Evolutionary conservation across 192 early-diverging fungal species (phyloP).

Genomic region (Obelidium mucronatum): DNA sequence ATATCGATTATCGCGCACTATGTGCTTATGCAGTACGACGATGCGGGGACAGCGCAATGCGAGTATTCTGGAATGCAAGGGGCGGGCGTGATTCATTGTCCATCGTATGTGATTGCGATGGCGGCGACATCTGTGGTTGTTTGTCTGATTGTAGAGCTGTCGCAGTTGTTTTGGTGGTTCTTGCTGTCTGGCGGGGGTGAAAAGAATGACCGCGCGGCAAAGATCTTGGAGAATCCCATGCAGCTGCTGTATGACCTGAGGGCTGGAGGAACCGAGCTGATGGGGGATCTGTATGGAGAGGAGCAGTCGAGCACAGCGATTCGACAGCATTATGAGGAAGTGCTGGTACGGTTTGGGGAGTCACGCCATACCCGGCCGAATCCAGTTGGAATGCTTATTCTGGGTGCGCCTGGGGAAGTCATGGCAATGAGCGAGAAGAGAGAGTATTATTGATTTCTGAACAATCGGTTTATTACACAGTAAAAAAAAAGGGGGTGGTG

Average conservation of each 20-base stretch:
- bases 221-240: slow-evolving; percentile 23
- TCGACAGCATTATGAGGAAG: slow-evolving; percentile 4
- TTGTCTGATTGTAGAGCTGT: slow-evolving; percentile 21
- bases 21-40: slow-evolving; percentile 26
- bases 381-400: slow-evolving; percentile 28
- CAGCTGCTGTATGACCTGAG: slow-evolving; percentile 32
- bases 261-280: slow-evolving; percentile 13
- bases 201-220: slow-evolving; percentile 28
- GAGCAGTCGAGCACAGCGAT: slow-evolving; percentile 10
- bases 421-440: slow-evolving; percentile 34
- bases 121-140: slow-evolving; percentile 3
- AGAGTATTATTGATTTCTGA: slow-evolving; percentile 26
- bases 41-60: background rate
- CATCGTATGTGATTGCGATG: slow-evolving; percentile 7
- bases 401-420: slow-evolving; percentile 29
- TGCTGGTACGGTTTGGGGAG: slow-evolving; percentile 27
- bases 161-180: slow-evolving; percentile 37
- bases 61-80: slow-evolving; percentile 17
- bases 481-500: too few relatives aligned
- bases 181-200: slow-evolving; percentile 28
- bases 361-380: slow-evolving; percentile 33
- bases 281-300: slow-evolving; percentile 11
- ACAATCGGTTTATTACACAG: too few relatives aligned
- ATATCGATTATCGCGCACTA: slow-evolving; percentile 27
- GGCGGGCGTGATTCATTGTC: slow-evolving; percentile 17